Evolutionary conservation across 2,329 filamentous ascomycete species (phyloP).

Genomic region (Pseudopithomyces chartarum): DNA sequence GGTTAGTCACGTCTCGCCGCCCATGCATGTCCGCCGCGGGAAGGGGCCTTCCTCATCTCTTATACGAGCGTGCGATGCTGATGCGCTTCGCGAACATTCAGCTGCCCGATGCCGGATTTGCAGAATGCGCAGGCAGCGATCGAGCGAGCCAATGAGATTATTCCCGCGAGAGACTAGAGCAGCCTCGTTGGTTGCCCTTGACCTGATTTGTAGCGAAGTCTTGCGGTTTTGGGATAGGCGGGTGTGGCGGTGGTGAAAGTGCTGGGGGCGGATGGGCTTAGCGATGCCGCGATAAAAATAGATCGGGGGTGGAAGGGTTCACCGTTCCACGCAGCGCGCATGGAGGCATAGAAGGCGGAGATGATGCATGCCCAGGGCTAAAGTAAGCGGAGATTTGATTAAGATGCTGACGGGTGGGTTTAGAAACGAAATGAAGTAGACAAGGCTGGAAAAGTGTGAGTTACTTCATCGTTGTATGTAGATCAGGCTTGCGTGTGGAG

Average conservation of each 20-base stretch:
- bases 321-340: no score
- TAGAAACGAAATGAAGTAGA: no score
- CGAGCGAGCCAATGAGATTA: not conserved
- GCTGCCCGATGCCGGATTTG: not conserved
- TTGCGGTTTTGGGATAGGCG: not conserved
- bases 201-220: not conserved
- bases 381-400: no score
- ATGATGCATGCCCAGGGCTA: not conserved
- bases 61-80: not conserved
- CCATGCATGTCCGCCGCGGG: not conserved
- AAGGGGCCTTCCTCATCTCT: not conserved
- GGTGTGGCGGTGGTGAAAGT: slow-evolving; percentile 6
- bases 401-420: not conserved
- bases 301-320: no score
- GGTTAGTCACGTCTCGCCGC: not conserved
- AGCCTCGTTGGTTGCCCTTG: slow-evolving; percentile 1
- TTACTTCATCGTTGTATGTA: no score
- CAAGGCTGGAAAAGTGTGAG: no score
- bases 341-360: no score
- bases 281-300: not conserved
- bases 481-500: no score
- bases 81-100: not conserved
- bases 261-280: not conserved
- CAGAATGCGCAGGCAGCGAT: not conserved
- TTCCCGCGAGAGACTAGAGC: not conserved